Evolutionary conservation across 306 rosid species (phyloP), one percentile per base, ranked within the genome.

Genomic region (Cucumis hystrix): DNA sequence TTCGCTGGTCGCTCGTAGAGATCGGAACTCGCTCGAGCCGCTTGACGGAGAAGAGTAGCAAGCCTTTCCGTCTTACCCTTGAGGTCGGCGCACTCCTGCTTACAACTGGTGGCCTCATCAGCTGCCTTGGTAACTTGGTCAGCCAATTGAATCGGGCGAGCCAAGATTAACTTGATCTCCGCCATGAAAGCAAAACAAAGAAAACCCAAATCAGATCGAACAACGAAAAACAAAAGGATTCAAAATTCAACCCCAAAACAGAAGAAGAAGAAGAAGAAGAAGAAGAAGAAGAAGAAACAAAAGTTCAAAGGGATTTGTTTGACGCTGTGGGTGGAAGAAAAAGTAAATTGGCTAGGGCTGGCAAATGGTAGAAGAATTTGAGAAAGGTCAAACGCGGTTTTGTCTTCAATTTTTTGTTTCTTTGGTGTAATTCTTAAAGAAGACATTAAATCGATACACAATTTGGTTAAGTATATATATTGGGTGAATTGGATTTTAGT

Each of bases 11-110:
- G 95, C 77, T 91, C 97, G 80, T 93, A 93, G 33, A 93, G 92
- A 40, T 91, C 98, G 63, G 98, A 91, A 77, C 95, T 88, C 4
- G 97, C 92, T 16, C 98, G 81, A 4, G 98, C 98, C 2, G 95
- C 96, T 74, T 93, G 98, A 0, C 98, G 96, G 67, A 93, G 96
- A 5, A 93, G 90, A 5, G 83, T 84, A 0, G 91, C 95, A 0
- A 93, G 93, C 82, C 87, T 93, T 10, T 93, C 96, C 0, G 98
- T 85, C 83, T 91, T 93, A 67, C 95, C 63, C 72, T 91, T 91
- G 28, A 93, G 88, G 61, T 93, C 96, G 10, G 45, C 21, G 65
- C 96, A 88, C 17, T 91, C 98, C 56, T 85, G 91, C 84, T 89
- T 93, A 74, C 83, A 89, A 0, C 87, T 85, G 28, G 82, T 91